Base-by-base conservation (phyloP, 2,329 filamentous ascomycete genomes). In the Exophiala oligosperma region DNA sequence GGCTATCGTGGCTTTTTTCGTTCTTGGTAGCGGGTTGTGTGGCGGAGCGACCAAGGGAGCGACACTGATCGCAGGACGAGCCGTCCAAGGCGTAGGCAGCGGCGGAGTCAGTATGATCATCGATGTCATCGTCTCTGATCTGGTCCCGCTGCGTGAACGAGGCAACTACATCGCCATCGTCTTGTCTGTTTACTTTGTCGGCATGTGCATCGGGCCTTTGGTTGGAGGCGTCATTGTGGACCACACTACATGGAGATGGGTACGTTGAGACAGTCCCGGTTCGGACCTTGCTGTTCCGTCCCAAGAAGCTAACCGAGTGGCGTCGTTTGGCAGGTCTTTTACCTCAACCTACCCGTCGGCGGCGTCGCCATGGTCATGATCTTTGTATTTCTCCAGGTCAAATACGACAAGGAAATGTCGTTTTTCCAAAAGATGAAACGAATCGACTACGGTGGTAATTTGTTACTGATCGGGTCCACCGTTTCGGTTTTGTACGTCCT, bases 201-300 rank as follows among this genome's bases (percentile, higher is more conserved):
- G 43, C n/a, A 26, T 14, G 78, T 5, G 78, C 75, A 60, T 71
- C 78, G 26, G 81, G 81, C 32, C 81, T 80, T 1, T 81, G 0
- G 56, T 87, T 0, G 86, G 86, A 1, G 86, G 85, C 1, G 82
- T 77, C 66, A 69, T 88, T 2, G 81, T 84, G 0, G 84, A 88
- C 61, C 78, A 79, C 0, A 76, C 88, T 9, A 85, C 85, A n/a
- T 89, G 86, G 86, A 74, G 86, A 70, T 87, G 84, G 84, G 32
- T 35, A 35, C 11, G 32, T 35, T 5, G 9, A 9, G 17, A 17
- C 17, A 17, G 17, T 17, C 17, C 17, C 17, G 17, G 17, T 17
- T 35, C 9, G 7, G 7, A 11, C 32, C 32, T 35, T 17, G 17
- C 17, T 17, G 17, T 17, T 17, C 17, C 17, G 32, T 35, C 6